A percentile compares a stretch with the other conserved stretches of the same genome.
These are phyloP conservation scores for Luvunga scandens DNA, from an alignment of 345 rosid genomes.

Conservation along the genomic window DNA sequence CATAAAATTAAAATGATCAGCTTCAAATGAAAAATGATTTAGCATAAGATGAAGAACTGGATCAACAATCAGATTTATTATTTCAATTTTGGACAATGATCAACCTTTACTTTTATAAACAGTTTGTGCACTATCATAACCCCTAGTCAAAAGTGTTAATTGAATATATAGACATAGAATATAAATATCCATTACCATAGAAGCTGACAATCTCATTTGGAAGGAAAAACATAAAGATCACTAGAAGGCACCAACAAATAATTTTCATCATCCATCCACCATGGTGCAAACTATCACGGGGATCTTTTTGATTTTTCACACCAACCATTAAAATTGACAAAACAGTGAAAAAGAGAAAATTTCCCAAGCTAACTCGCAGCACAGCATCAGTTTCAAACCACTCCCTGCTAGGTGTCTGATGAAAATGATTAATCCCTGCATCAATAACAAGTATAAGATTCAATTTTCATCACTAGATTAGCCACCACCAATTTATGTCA, in stretches of 20 bases:
- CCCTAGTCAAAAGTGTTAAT: not conserved
- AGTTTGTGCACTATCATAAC: not conserved
- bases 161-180: not conserved
- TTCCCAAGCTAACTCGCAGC: constrained; percentile 95
- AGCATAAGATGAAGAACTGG: not conserved
- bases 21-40: not conserved
- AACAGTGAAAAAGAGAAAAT: constrained; percentile 81
- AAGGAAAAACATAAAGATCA: constrained; percentile 90
- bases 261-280: constrained; percentile 99
- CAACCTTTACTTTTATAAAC: not conserved
- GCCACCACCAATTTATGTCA: not conserved
- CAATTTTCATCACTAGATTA: not conserved
- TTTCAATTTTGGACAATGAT: not conserved
- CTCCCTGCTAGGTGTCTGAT: constrained; percentile 80
- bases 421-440: constrained; percentile 95
- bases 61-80: not conserved
- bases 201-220: constrained; percentile 90
- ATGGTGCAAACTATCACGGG: constrained; percentile 92
- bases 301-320: constrained; percentile 90
- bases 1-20: constrained; percentile 5
- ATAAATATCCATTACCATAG: constrained; percentile 51
- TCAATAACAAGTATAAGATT: not conserved
- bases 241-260: constrained; percentile 81
- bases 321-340: constrained; percentile 83
- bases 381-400: constrained; percentile 99